Conservation (phyloP, 768 basidiomycete genomes). For the Arthromyces matolae region DNA sequence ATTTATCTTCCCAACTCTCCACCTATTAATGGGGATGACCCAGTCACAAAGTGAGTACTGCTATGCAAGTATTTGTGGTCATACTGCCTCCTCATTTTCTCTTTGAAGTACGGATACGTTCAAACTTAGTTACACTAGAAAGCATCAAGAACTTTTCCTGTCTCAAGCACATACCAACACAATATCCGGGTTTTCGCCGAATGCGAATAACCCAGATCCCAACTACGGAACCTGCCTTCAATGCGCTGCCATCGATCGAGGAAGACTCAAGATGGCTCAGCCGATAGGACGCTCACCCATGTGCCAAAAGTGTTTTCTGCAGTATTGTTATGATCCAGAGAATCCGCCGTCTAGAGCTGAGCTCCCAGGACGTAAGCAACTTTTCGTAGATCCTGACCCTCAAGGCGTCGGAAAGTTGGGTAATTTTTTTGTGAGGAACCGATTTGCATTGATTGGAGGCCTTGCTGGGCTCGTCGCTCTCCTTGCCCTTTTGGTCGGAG, state of each 20-base stretch:
- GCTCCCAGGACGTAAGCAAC: constrained; percentile 42
- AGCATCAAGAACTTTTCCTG: constrained; percentile 54
- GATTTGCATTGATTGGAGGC: constrained; percentile 47
- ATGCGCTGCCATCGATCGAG: constrained; percentile 58
- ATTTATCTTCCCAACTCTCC: constrained; percentile 78
- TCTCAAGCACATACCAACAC: constrained; percentile 56
- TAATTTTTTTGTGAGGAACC: constrained; percentile 41
- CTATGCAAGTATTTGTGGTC: background rate
- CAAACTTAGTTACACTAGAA: constrained; percentile 53
- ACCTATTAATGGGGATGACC: constrained; percentile 56
- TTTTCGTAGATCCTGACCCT: constrained; percentile 55
- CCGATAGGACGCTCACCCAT: constrained; percentile 35
- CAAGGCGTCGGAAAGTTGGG: constrained; percentile 40
- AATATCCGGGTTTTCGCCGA: constrained; percentile 57
- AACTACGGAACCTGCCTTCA: constrained; percentile 64
- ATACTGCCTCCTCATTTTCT: constrained; percentile 4
- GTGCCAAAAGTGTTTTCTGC: constrained; percentile 45
- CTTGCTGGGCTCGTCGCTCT: constrained; percentile 38
- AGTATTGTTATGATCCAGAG: constrained; percentile 51
- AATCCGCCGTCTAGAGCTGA: constrained; percentile 38
- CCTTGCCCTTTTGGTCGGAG: constrained; percentile 34
- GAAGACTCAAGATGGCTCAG: constrained; percentile 37
- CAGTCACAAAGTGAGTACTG: constrained; percentile 63
- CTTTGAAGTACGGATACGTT: constrained; percentile 50
- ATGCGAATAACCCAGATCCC: constrained; percentile 57